phyloP scores from a whole-genome alignment of 306 rosid species.

The Rosa chinensis region DNA sequence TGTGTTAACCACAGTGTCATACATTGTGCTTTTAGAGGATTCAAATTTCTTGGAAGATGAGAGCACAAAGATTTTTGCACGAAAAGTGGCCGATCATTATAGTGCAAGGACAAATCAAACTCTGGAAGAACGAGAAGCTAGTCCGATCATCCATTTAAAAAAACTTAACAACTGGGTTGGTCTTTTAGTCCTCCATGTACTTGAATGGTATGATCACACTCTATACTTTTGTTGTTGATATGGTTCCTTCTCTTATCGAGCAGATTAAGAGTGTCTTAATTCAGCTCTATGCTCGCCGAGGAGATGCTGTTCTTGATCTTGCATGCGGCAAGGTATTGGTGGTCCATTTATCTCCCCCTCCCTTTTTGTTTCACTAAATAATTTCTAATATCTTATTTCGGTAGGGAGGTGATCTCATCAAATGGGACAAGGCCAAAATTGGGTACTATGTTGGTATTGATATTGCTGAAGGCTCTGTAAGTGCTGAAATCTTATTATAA shows the following conservation, averaged over 20 bases:
- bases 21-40: conserved; percentile 55
- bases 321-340: conserved; percentile 94
- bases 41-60: conserved; percentile 82
- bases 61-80: conserved; percentile 70
- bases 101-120: conserved; percentile 92
- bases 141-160: conserved; percentile 88
- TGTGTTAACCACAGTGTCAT: conserved; percentile 9
- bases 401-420: conserved; percentile 99
- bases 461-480: conserved; percentile 94
- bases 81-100: conserved; percentile 94
- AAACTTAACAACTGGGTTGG: conserved; percentile 92
- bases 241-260: conserved; percentile 18
- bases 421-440: conserved; percentile 98
- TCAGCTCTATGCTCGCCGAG: conserved; percentile 82
- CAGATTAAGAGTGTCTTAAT: conserved; percentile 98
- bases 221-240: conserved; percentile 5
- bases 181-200: conserved; percentile 8
- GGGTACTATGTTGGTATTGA: conserved; percentile 98
- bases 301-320: conserved; percentile 93
- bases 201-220: not conserved
- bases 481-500: conserved; percentile 26
- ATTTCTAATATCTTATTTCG: conserved; percentile 17
- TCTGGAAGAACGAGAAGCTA: conserved; percentile 83
- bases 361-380: conserved; percentile 11
- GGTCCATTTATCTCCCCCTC: conserved; percentile 17